These are phyloP conservation scores for Butyriboletus loyo DNA, from an alignment of 768 basidiomycete genomes.

Conservation along the genomic window DNA sequence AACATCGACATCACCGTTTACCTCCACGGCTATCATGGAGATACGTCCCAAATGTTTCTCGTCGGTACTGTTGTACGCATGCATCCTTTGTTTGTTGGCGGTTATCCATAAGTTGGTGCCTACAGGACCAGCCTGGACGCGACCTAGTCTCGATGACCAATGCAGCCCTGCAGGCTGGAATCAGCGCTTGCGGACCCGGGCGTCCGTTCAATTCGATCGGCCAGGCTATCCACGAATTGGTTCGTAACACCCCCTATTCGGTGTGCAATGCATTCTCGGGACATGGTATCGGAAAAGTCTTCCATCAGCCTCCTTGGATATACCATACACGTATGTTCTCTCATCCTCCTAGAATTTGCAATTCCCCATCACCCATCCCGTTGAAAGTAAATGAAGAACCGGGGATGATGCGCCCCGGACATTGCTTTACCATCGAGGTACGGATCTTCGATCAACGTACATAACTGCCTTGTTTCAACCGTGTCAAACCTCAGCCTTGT, in stretches of 20 bases:
- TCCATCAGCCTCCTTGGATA: slow-evolving; percentile 84
- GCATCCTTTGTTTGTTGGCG: not conserved
- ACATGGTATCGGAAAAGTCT: slow-evolving; percentile 81
- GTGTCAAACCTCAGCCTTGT: slow-evolving; percentile 48
- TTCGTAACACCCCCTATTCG: slow-evolving; percentile 43
- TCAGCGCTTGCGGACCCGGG: slow-evolving; percentile 73
- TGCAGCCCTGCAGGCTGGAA: slow-evolving; percentile 64
- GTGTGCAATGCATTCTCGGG: slow-evolving; percentile 75
- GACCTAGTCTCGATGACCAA: slow-evolving; percentile 64
- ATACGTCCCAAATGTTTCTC: slow-evolving; percentile 81
- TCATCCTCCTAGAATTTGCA: not conserved
- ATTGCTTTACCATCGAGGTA: slow-evolving; percentile 94
- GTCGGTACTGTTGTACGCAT: slow-evolving; percentile 71
- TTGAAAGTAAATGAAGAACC: slow-evolving; percentile 77
- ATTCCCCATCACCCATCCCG: not conserved
- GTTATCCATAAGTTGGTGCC: not conserved
- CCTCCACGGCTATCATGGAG: slow-evolving; percentile 83
- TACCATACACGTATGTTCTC: slow-evolving; percentile 61
- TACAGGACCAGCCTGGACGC: slow-evolving; percentile 64
- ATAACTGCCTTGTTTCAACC: not conserved
- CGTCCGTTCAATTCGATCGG: slow-evolving; percentile 69
- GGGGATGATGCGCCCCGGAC: slow-evolving; percentile 76
- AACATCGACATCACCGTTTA: slow-evolving; percentile 88
- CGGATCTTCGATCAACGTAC: slow-evolving; percentile 2
- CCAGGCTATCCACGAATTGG: slow-evolving; percentile 56